Evolutionary conservation across 2,329 filamentous ascomycete species (phyloP).

Genomic region (Seiridium unicorne): DNA sequence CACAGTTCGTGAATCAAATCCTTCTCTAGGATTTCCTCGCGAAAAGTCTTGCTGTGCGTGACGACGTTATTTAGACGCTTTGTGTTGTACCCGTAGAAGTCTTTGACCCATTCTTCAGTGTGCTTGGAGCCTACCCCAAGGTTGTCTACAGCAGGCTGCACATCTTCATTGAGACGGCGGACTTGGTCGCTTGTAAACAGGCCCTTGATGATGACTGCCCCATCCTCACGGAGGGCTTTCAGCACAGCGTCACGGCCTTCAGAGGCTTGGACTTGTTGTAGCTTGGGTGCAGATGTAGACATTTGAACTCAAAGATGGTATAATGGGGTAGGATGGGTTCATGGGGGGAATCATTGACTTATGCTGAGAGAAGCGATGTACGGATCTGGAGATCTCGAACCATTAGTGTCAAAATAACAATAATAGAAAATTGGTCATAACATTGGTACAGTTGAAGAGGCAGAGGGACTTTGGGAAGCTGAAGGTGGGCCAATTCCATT

Average conservation of each 20-base stretch:
- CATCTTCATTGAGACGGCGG: constrained; percentile 19
- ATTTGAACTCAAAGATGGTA: constrained; percentile 4
- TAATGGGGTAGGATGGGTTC: background rate
- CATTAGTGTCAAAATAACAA: too few species aligned
- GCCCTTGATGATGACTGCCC: constrained; percentile 24
- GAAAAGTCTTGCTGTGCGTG: constrained; percentile 23
- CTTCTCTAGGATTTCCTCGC: constrained; percentile 24
- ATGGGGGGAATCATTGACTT: too few species aligned
- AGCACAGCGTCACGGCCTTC: constrained; percentile 13
- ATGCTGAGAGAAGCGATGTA: too few species aligned
- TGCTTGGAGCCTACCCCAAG: constrained; percentile 17
- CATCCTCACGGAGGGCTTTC: constrained; percentile 17
- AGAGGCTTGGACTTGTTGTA: constrained; percentile 14
- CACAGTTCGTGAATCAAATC: constrained; percentile 26
- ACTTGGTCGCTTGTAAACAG: constrained; percentile 20
- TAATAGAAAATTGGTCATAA: too few species aligned
- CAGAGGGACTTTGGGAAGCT: too few species aligned
- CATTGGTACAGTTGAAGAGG: too few species aligned
- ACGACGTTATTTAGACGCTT: constrained; percentile 22
- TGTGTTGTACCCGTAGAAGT: constrained; percentile 24
- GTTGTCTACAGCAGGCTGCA: constrained; percentile 18
- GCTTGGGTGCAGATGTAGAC: constrained; percentile 7
- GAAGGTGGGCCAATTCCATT: too few species aligned
- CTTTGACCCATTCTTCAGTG: constrained; percentile 17
- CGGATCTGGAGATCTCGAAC: too few species aligned